These are phyloP conservation scores for Volutella citrinella DNA, from an alignment of 2,329 filamentous ascomycete genomes.

Conservation along the genomic window DNA sequence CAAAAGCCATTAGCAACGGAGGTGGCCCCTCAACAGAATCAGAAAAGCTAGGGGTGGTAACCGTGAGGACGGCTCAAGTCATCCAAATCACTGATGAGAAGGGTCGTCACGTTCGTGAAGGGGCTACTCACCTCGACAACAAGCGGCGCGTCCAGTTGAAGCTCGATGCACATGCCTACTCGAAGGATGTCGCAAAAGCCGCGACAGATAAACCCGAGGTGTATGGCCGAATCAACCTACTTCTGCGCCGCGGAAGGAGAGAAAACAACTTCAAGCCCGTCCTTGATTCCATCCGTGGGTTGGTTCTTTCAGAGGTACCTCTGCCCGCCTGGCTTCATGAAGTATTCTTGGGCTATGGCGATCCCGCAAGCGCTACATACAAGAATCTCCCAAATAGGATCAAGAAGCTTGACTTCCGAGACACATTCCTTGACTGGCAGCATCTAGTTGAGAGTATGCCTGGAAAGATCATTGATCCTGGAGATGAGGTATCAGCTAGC, in stretches of 20 bases:
- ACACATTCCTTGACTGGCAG: slow-evolving; percentile 94
- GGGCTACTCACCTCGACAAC: slow-evolving; percentile 58
- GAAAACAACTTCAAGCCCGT: slow-evolving; percentile 98
- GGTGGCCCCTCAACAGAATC: slow-evolving; percentile 40
- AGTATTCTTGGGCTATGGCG: slow-evolving; percentile 95
- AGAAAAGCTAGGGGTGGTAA: slow-evolving; percentile 64
- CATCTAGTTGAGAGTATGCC: slow-evolving; percentile 87
- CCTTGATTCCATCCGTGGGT: slow-evolving; percentile 82
- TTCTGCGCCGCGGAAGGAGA: slow-evolving; percentile 76
- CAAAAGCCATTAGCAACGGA: slow-evolving; percentile 53
- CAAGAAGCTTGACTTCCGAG: slow-evolving; percentile 80
- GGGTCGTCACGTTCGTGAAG: slow-evolving; percentile 67
- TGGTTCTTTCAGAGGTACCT: slow-evolving; percentile 81
- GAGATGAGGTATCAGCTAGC: slow-evolving; percentile 65
- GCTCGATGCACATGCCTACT: slow-evolving; percentile 76
- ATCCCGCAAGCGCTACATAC: slow-evolving; percentile 84
- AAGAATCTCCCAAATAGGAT: slow-evolving; percentile 76
- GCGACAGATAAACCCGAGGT: slow-evolving; percentile 70
- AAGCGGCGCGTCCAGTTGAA: slow-evolving; percentile 74
- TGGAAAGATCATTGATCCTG: slow-evolving; percentile 81
- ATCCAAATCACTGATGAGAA: slow-evolving; percentile 84
- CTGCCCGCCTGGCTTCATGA: slow-evolving; percentile 92
- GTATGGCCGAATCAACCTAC: slow-evolving; percentile 80
- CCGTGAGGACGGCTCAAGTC: slow-evolving; percentile 79
- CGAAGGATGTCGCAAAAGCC: slow-evolving; percentile 66